Conservation (phyloP, 345 rosid species). For the Turritis glabra region DNA sequence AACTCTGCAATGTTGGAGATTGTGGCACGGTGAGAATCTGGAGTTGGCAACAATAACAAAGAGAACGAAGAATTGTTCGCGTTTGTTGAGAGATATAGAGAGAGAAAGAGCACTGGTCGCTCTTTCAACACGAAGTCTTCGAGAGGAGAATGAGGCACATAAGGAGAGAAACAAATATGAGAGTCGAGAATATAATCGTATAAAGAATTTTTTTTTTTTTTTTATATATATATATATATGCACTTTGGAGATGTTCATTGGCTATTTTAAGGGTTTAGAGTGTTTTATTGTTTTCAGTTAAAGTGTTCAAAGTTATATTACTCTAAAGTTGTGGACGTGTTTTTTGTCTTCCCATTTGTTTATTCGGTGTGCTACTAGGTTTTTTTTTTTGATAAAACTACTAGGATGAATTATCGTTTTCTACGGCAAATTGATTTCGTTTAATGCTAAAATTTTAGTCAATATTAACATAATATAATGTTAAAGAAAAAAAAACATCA, state of each 20-base stretch:
- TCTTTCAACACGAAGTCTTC: conserved; percentile 44
- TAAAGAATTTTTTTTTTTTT: neutral
- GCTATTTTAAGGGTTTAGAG: conserved; percentile 9
- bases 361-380: neutral
- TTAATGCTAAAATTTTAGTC: neutral
- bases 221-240: neutral
- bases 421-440: neutral
- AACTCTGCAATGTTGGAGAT: conserved; percentile 35
- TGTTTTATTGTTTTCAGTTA: conserved; percentile 29
- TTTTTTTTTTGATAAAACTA: too few relatives aligned
- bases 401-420: neutral
- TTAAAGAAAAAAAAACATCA: too few relatives aligned
- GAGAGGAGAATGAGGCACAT: conserved; percentile 28
- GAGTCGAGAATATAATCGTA: neutral
- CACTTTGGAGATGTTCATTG: conserved; percentile 21
- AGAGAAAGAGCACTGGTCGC: conserved; percentile 31
- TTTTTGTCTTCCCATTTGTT: neutral
- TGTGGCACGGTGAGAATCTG: conserved; percentile 26
- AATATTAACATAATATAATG: neutral
- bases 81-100: conserved; percentile 19
- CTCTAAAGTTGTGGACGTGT: conserved; percentile 13
- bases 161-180: conserved; percentile 14
- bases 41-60: conserved; percentile 17
- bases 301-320: conserved; percentile 1
- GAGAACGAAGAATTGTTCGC: conserved; percentile 22